These are phyloP conservation scores for Teunomyces panamensis DNA, from an alignment of 805 yeast genomes.

Conservation along the genomic window DNA sequence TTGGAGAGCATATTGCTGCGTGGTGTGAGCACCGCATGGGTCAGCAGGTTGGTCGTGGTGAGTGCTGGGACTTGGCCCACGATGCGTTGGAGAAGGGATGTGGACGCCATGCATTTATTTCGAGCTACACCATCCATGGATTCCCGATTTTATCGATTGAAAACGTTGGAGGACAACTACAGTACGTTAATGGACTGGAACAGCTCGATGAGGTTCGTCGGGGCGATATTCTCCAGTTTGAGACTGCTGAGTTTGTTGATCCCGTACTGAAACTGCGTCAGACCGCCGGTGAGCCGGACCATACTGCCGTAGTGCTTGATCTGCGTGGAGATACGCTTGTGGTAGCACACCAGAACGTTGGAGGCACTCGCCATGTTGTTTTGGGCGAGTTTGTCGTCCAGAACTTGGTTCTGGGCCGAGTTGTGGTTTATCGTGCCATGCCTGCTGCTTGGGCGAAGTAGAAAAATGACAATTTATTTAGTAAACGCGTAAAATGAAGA, in stretches of 20 bases:
- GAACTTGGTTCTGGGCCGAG: conserved; percentile 40
- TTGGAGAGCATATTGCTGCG: conserved; percentile 51
- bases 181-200: conserved; percentile 17
- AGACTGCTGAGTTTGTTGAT: conserved; percentile 37
- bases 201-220: conserved; percentile 42
- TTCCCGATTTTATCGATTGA: conserved; percentile 29
- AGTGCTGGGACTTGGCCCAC: conserved; percentile 60
- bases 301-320: conserved; percentile 40
- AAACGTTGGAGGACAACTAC: conserved; percentile 18
- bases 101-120: conserved; percentile 56
- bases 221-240: conserved; percentile 58
- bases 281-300: conserved; percentile 52
- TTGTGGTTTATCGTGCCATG: conserved; percentile 48
- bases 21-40: conserved; percentile 54
- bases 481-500: no score
- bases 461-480: not conserved
- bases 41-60: conserved; percentile 51
- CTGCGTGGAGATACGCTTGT: conserved; percentile 26
- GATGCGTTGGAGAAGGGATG: conserved; percentile 50
- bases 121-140: conserved; percentile 48
- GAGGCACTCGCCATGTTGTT: conserved; percentile 39
- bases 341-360: conserved; percentile 51
- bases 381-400: conserved; percentile 37
- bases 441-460: conserved; percentile 41
- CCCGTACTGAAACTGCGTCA: conserved; percentile 31